Evolutionary conservation across 805 yeast species (phyloP).

Genomic region (Candida patagonica): DNA sequence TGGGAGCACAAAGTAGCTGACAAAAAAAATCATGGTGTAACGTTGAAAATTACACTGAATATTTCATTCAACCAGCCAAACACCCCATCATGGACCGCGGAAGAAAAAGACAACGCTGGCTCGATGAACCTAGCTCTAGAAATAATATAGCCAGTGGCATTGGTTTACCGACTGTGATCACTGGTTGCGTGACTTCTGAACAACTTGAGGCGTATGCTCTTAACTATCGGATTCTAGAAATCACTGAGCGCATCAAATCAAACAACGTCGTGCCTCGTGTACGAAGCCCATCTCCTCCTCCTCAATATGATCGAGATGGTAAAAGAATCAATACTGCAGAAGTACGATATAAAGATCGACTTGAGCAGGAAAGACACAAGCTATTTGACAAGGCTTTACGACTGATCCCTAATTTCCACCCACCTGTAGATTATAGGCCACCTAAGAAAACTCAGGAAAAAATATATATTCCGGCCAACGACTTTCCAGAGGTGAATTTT

Average conservation of each 20-base stretch:
- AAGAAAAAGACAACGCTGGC: slow-evolving; percentile 1
- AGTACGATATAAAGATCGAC: slow-evolving; percentile 44
- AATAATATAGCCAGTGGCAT: slow-evolving; percentile 22
- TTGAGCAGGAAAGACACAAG: slow-evolving; percentile 72
- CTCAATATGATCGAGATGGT: slow-evolving; percentile 76
- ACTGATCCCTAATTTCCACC: slow-evolving; percentile 62
- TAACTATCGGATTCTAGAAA: slow-evolving; percentile 69
- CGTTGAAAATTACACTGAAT: too few relatives aligned
- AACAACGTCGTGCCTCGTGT: slow-evolving; percentile 41
- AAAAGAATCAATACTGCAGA: slow-evolving; percentile 81
- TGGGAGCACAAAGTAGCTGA: background rate
- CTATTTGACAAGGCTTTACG: slow-evolving; percentile 69
- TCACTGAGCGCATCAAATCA: slow-evolving; percentile 49
- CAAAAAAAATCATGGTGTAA: slow-evolving; percentile 1
- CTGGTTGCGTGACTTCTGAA: slow-evolving; percentile 54
- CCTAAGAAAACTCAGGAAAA: slow-evolving; percentile 73
- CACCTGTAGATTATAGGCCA: slow-evolving; percentile 69
- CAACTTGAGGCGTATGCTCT: slow-evolving; percentile 65
- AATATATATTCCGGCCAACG: slow-evolving; percentile 72
- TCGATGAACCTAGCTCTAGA: slow-evolving; percentile 2
- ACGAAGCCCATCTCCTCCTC: slow-evolving; percentile 77
- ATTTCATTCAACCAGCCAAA: background rate
- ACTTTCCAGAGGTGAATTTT: slow-evolving; percentile 86
- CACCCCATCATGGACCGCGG: background rate
- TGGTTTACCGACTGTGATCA: slow-evolving; percentile 34